Evolutionary conservation across 345 rosid species (phyloP).

Genomic region (Abelmoschus esculentus): DNA sequence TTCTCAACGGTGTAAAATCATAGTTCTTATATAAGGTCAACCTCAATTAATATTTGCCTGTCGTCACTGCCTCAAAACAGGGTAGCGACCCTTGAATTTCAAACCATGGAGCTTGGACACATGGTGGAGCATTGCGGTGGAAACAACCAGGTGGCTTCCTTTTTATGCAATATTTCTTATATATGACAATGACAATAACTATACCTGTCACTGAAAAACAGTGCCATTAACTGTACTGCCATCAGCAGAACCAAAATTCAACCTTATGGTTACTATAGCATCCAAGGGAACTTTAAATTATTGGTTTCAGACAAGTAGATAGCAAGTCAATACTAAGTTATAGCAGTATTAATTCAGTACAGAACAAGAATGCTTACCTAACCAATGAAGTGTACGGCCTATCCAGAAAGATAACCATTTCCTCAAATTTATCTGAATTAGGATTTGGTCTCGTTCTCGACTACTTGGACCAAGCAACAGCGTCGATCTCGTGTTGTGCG

Average conservation of each 20-base stretch:
- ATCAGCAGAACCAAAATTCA: neutral
- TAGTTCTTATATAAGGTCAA: slow-evolving; percentile 1
- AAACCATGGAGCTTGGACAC: neutral
- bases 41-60: neutral
- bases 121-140: neutral
- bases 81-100: neutral
- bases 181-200: neutral
- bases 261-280: neutral
- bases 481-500: slow-evolving; percentile 81
- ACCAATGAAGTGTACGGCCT: neutral
- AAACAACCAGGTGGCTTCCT: neutral
- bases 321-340: neutral
- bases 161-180: neutral
- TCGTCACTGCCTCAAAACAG: neutral
- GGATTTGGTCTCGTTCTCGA: neutral
- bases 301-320: neutral
- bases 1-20: neutral
- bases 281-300: neutral
- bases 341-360: neutral
- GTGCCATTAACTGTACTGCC: neutral
- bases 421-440: neutral
- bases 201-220: neutral
- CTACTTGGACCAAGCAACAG: slow-evolving; percentile 83
- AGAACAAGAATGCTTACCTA: neutral
- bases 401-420: neutral